A percentile compares a stretch with the other conserved stretches of the same genome.
These are phyloP conservation scores for Cardamine resedifolia DNA, from an alignment of 345 rosid species.

Conservation along the genomic window DNA sequence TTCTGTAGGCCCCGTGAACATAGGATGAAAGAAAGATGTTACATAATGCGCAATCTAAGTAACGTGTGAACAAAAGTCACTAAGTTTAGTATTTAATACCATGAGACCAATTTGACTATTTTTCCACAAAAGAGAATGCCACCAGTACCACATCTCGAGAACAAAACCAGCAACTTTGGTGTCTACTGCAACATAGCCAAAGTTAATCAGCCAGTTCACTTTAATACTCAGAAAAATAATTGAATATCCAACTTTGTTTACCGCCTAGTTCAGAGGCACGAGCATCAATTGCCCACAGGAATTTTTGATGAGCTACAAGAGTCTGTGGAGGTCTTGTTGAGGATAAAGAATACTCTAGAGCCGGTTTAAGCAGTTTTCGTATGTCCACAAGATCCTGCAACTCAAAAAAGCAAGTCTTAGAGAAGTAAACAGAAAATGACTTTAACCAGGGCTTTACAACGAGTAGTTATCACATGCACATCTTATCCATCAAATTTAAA, in stretches of 20 bases:
- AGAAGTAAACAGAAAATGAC: conserved; percentile 5
- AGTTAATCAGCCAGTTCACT: conserved; percentile 16
- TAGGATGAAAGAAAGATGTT: conserved; percentile 24
- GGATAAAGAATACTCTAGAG: conserved; percentile 56
- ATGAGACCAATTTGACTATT: conserved; percentile 39
- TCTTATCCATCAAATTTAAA: neutral
- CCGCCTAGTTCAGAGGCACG: conserved; percentile 62
- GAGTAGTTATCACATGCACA: conserved; percentile 1
- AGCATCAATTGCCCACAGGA: conserved; percentile 81
- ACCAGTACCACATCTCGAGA: conserved; percentile 89
- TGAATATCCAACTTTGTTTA: conserved; percentile 19
- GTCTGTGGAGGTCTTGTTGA: conserved; percentile 79
- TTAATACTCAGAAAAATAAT: conserved; percentile 7
- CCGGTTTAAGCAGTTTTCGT: conserved; percentile 48
- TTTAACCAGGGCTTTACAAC: neutral
- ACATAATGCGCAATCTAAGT: conserved; percentile 11
- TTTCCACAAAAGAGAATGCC: conserved; percentile 90
- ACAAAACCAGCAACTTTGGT: conserved; percentile 58
- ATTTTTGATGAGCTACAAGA: conserved; percentile 72
- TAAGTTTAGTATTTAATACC: conserved; percentile 44
- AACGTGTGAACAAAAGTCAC: conserved; percentile 4
- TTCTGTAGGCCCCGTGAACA: conserved; percentile 48
- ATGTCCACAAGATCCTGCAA: conserved; percentile 50
- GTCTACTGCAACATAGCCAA: conserved; percentile 49
- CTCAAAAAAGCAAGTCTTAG: conserved; percentile 11